phyloP scores from a whole-genome alignment of 257 asterid species.

The Petunia axillaris region DNA sequence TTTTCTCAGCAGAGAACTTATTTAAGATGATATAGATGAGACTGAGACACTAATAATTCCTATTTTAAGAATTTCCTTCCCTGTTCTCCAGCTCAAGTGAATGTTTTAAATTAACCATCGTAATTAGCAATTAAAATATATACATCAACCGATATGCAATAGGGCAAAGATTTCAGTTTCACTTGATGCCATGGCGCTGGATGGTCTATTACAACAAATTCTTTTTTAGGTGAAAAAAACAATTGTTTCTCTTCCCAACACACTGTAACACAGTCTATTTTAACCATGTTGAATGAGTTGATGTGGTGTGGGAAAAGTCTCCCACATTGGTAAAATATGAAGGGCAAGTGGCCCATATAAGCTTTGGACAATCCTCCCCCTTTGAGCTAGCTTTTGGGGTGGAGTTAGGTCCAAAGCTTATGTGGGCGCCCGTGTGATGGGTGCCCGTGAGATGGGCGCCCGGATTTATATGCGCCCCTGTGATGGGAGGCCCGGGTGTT shows the following conservation, averaged over 20 bases:
- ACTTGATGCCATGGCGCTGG: not conserved
- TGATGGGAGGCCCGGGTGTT: too few relatives aligned
- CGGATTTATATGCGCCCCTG: too few relatives aligned
- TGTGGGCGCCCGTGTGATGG: too few relatives aligned
- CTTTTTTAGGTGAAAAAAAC: not conserved
- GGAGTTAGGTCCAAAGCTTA: too few relatives aligned
- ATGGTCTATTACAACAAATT: not conserved
- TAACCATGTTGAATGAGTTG: too few relatives aligned
- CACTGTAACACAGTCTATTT: not conserved
- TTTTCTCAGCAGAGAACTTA: constrained; percentile 19
- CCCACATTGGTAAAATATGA: too few relatives aligned
- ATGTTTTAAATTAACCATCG: not conserved
- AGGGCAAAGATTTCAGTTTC: not conserved
- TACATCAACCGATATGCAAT: not conserved
- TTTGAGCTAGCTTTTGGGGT: too few relatives aligned
- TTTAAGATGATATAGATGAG: not conserved
- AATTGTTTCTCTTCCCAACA: not conserved
- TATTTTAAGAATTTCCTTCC: not conserved
- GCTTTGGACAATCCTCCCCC: too few relatives aligned
- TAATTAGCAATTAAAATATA: not conserved
- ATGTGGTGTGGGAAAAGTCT: too few relatives aligned
- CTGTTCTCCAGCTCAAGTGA: constrained; percentile 14
- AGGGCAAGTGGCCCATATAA: too few relatives aligned
- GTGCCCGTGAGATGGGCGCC: too few relatives aligned
- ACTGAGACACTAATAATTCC: constrained; percentile 5